Evolutionary conservation across 768 basidiomycete species (phyloP).

Genomic region (Pseudohyphozyma bogoriensis): DNA sequence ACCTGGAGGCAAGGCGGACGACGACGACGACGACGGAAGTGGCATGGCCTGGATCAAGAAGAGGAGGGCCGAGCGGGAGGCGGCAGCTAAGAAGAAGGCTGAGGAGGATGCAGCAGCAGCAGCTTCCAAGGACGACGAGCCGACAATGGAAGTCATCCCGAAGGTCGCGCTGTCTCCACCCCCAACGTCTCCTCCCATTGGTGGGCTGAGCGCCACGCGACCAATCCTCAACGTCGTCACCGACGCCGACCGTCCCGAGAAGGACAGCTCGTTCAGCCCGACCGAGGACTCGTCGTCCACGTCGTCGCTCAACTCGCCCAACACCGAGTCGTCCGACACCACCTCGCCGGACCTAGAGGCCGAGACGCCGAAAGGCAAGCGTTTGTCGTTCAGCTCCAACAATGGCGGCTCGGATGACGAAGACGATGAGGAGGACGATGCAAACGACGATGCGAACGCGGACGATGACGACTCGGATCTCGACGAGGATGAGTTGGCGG

Average conservation of each 20-base stretch:
- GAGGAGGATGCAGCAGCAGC: constrained; percentile 1
- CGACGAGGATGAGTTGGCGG: constrained; percentile 17
- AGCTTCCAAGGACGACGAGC: background rate
- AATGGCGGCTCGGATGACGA: background rate
- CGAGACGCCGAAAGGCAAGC: background rate
- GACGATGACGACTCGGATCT: constrained; percentile 17
- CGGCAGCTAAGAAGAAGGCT: constrained; percentile 1
- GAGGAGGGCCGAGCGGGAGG: constrained; percentile 2
- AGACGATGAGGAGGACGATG: constrained; percentile 1
- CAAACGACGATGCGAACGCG: background rate
- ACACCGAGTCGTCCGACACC: background rate
- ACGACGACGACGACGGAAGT: constrained; percentile 6
- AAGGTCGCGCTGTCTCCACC: no score
- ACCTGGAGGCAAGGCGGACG: no score
- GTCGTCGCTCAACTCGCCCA: background rate
- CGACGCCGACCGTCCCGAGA: background rate
- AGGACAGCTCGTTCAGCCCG: background rate
- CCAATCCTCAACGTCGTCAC: constrained; percentile 1
- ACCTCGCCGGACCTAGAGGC: background rate
- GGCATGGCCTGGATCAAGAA: constrained; percentile 25
- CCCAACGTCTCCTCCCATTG: background rate
- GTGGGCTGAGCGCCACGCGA: background rate
- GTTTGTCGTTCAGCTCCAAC: background rate
- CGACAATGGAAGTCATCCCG: background rate
- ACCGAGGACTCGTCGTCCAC: background rate